Percentiles rank a stretch among this genome's conserved stretches.
These are phyloP conservation scores for Penicillium taxi DNA, from an alignment of 495 filamentous ascomycete genomes.

Conservation along the genomic window DNA sequence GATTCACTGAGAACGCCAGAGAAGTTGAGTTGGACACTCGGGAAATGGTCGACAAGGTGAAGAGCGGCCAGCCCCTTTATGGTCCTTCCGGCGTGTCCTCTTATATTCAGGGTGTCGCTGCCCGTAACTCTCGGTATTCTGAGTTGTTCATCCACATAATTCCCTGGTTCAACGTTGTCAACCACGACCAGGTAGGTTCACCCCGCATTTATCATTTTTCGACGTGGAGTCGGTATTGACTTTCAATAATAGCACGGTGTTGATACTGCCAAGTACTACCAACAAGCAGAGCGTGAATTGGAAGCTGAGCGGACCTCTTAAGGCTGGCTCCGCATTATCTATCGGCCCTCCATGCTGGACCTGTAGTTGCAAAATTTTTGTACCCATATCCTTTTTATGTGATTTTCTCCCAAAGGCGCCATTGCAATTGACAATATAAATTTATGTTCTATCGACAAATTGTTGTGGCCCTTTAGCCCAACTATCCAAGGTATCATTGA, in stretches of 20 bases:
- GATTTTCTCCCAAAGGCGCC: constrained; percentile 19
- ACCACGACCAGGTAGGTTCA: constrained; percentile 66
- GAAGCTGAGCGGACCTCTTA: constrained; percentile 58
- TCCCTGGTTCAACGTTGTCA: constrained; percentile 97
- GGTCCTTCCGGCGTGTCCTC: constrained; percentile 67
- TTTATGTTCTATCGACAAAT: constrained; percentile 3
- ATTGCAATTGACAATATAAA: constrained; percentile 20
- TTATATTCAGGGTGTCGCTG: constrained; percentile 89
- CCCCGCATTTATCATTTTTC: neutral
- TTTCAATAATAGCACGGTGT: constrained; percentile 65
- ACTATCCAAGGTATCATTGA: no score
- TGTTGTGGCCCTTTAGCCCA: no score
- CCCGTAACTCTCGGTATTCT: constrained; percentile 85
- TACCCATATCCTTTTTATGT: constrained; percentile 25
- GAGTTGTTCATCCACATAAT: constrained; percentile 72
- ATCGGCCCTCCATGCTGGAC: neutral
- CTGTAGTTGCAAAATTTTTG: constrained; percentile 19
- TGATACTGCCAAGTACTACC: constrained; percentile 97
- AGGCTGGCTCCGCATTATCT: constrained; percentile 21
- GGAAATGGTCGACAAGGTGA: constrained; percentile 95
- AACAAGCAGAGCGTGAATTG: constrained; percentile 87
- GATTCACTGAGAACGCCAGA: constrained; percentile 80
- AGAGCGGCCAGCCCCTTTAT: constrained; percentile 85
- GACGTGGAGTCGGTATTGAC: constrained; percentile 7
- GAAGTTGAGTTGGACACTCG: constrained; percentile 94